Evolutionary conservation across 2,329 filamentous ascomycete genomes (phyloP).

Genomic region (Monilinia fructicola): DNA sequence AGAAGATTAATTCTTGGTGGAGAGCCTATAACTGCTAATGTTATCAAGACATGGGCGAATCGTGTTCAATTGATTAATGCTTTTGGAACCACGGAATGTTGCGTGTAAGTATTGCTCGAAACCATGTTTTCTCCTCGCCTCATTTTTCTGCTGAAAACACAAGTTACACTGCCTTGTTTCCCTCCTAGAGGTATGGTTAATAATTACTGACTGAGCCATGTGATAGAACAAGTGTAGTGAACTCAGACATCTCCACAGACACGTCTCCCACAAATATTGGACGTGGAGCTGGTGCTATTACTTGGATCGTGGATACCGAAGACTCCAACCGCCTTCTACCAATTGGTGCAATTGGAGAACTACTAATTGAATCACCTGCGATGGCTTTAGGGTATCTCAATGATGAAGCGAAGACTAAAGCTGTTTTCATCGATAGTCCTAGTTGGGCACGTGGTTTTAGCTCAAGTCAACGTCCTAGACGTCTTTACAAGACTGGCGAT

Average conservation of each 20-base stretch:
- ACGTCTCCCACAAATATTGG: conserved; percentile 29
- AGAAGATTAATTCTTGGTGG: conserved; percentile 21
- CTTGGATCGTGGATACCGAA: conserved; percentile 45
- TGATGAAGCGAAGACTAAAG: conserved; percentile 41
- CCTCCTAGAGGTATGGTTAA: not conserved
- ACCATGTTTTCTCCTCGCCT: not conserved
- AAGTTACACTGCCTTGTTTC: not conserved
- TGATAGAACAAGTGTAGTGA: conserved; percentile 15
- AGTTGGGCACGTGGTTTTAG: conserved; percentile 11
- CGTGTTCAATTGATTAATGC: conserved; percentile 27
- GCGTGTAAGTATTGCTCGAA: conserved; percentile 2
- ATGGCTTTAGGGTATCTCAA: conserved; percentile 45
- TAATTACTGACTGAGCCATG: not conserved
- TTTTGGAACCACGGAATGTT: conserved; percentile 28
- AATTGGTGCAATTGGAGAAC: conserved; percentile 42
- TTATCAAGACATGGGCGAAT: conserved; percentile 22
- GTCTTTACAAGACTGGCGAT: conserved; percentile 56
- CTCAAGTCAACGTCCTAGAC: not conserved
- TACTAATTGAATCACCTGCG: conserved; percentile 43
- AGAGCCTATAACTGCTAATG: conserved; percentile 25
- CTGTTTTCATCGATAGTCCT: conserved; percentile 41
- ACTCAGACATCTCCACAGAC: conserved; percentile 3
- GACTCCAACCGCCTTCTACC: conserved; percentile 42
- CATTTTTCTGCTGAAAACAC: not conserved
- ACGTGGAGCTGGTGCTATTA: conserved; percentile 23